A percentile compares a stretch with the other conserved stretches of the same genome.
Evolutionary conservation across 352 stramenopile genomes (phyloP).

Genomic region (Pythium sukuiense): DNA sequence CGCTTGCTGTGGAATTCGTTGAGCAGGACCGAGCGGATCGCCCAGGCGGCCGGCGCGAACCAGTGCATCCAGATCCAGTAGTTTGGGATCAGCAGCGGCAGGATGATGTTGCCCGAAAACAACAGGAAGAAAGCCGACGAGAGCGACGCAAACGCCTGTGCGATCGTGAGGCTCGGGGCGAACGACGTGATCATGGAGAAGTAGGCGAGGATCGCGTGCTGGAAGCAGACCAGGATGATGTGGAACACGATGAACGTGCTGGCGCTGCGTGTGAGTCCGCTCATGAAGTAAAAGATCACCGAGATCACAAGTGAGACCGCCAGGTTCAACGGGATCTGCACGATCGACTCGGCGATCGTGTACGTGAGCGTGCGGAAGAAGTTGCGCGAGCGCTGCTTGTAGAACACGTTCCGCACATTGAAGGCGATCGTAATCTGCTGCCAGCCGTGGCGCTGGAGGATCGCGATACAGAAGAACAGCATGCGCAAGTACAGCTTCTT

Average conservation of each 20-base stretch:
- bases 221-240: slow-evolving; percentile 68
- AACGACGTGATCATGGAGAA: slow-evolving; percentile 56
- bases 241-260: slow-evolving; percentile 75
- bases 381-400: slow-evolving; percentile 87
- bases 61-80: slow-evolving; percentile 81
- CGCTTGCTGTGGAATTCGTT: slow-evolving; percentile 40
- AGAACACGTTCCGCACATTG: slow-evolving; percentile 78
- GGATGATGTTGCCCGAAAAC: slow-evolving; percentile 74
- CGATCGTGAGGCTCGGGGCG: slow-evolving; percentile 46
- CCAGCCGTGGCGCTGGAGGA: slow-evolving; percentile 69
- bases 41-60: slow-evolving; percentile 56
- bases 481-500: slow-evolving; percentile 61
- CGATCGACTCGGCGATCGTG: slow-evolving; percentile 53
- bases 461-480: slow-evolving; percentile 62
- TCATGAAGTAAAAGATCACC: slow-evolving; percentile 87
- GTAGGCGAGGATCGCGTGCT: slow-evolving; percentile 59
- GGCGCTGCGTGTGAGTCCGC: slow-evolving; percentile 56
- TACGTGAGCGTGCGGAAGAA: slow-evolving; percentile 88
- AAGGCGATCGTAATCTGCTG: slow-evolving; percentile 67
- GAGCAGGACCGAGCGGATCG: slow-evolving; percentile 47
- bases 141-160: slow-evolving; percentile 38
- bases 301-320: slow-evolving; percentile 48
- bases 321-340: slow-evolving; percentile 65
- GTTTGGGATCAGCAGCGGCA: slow-evolving; percentile 51
- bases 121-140: slow-evolving; percentile 61